Conservation (phyloP, 2,329 filamentous ascomycete genomes). For the Stemphylium beticola region DNA sequence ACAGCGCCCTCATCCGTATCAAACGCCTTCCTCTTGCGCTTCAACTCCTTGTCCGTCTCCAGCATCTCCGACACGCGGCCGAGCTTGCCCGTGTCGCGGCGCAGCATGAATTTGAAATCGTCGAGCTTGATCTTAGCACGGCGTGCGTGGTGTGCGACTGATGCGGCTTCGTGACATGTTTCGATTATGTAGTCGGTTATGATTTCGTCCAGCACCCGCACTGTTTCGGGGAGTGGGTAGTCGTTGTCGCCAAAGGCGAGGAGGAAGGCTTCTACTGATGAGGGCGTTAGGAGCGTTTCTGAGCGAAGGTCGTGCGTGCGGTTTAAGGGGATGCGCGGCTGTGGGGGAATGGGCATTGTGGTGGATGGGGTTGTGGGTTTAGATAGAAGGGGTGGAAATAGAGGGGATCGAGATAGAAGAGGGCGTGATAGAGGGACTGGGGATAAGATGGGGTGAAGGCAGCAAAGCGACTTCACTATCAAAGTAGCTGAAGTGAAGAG, state of each 20-base stretch:
- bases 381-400: constrained; percentile 12
- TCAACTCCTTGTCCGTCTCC: constrained; percentile 85
- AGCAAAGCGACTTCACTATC: no score
- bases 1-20: constrained; percentile 70
- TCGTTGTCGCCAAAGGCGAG: constrained; percentile 81
- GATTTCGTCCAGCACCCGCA: constrained; percentile 90
- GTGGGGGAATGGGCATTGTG: no score
- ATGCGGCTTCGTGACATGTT: constrained; percentile 86
- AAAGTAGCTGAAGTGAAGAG: no score
- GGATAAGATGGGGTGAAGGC: no score
- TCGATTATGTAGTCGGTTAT: constrained; percentile 93
- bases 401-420: background rate
- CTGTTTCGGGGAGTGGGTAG: constrained; percentile 79
- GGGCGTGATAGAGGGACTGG: no score
- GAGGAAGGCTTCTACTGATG: constrained; percentile 72
- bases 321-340: no score
- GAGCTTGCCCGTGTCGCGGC: constrained; percentile 82
- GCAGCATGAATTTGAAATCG: constrained; percentile 93
- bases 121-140: constrained; percentile 98
- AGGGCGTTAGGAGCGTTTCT: background rate
- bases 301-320: no score
- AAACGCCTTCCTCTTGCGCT: constrained; percentile 78
- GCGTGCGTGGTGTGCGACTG: constrained; percentile 82
- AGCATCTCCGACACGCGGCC: constrained; percentile 90
- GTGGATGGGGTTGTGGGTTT: constrained; percentile 2